Evolutionary conservation across 2,329 filamentous ascomycete genomes (phyloP).

Genomic region (Stachybotrys elegans): DNA sequence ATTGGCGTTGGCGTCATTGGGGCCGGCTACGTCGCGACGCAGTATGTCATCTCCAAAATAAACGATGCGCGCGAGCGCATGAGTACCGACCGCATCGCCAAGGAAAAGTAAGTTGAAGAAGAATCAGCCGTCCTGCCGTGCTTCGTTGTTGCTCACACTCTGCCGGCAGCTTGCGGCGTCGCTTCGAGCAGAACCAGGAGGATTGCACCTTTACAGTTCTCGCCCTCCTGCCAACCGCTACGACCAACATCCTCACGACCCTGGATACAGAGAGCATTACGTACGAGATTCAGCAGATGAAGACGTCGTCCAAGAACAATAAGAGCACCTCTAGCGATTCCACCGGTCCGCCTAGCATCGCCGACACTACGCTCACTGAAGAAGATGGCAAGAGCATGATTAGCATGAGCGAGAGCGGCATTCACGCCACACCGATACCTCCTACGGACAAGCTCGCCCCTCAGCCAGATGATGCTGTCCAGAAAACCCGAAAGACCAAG

Average conservation of each 20-base stretch:
- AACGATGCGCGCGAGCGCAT: conserved; percentile 92
- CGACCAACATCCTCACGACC: conserved; percentile 79
- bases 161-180: conserved; percentile 71
- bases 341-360: conserved; percentile 54
- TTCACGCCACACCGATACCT: conserved; percentile 64
- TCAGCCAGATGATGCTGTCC: conserved; percentile 1
- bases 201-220: conserved; percentile 98
- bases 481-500: conserved; percentile 70
- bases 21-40: conserved; percentile 84
- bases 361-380: conserved; percentile 70
- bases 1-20: conserved; percentile 84
- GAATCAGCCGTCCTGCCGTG: background rate
- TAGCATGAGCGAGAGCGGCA: conserved; percentile 75
- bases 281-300: conserved; percentile 90
- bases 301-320: conserved; percentile 53
- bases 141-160: background rate
- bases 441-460: conserved; percentile 30
- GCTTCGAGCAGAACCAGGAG: conserved; percentile 98
- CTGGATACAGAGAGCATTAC: conserved; percentile 91
- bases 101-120: conserved; percentile 72
- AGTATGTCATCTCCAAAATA: conserved; percentile 89
- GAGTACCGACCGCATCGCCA: conserved; percentile 91
- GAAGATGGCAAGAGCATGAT: conserved; percentile 75
- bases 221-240: conserved; percentile 88
- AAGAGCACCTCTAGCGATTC: conserved; percentile 51